Percentiles rank a stretch among this genome's conserved stretches.
Conservation (phyloP, 305 asterid genomes). For the Solanum aculeatissimum region DNA sequence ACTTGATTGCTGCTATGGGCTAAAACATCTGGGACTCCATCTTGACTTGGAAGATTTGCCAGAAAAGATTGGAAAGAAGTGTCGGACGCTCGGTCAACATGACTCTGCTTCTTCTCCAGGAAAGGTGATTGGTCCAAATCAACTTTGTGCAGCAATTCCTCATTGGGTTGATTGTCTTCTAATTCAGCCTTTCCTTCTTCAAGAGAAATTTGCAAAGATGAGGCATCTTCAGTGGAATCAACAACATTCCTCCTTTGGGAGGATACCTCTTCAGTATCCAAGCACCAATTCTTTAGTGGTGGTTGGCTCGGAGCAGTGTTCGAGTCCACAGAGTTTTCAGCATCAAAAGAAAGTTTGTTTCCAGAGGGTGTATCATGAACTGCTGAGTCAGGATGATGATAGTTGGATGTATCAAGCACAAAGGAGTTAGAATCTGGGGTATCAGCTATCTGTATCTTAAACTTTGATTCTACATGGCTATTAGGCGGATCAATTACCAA, state of each 20-base stretch:
- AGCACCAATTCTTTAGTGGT: constrained; percentile 16
- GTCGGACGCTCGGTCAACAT: constrained; percentile 11
- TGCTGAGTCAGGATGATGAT: constrained; percentile 23
- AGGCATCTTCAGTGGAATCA: constrained; percentile 11
- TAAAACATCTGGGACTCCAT: not conserved
- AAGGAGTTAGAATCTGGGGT: constrained; percentile 11
- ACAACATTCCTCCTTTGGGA: constrained; percentile 7
- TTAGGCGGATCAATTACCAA: constrained; percentile 14
- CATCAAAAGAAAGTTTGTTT: constrained; percentile 15
- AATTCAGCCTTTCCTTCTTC: constrained; percentile 6
- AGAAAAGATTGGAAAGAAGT: constrained; percentile 11
- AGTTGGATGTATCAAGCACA: constrained; percentile 5
- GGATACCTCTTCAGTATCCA: constrained; percentile 24
- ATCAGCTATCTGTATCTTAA: constrained; percentile 10
- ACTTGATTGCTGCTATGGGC: not conserved
- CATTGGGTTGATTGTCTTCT: not conserved
- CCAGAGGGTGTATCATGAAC: constrained; percentile 14
- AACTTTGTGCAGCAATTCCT: constrained; percentile 5
- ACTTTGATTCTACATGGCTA: constrained; percentile 4
- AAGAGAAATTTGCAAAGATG: not conserved
- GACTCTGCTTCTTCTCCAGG: constrained; percentile 20
- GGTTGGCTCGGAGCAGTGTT: constrained; percentile 14
- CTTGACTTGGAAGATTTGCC: constrained; percentile 9
- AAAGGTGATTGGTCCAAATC: constrained; percentile 22
- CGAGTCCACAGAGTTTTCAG: constrained; percentile 9